phyloP scores from a whole-genome alignment of 176 grass and related monocot genomes.

The Oryza glaberrima region DNA sequence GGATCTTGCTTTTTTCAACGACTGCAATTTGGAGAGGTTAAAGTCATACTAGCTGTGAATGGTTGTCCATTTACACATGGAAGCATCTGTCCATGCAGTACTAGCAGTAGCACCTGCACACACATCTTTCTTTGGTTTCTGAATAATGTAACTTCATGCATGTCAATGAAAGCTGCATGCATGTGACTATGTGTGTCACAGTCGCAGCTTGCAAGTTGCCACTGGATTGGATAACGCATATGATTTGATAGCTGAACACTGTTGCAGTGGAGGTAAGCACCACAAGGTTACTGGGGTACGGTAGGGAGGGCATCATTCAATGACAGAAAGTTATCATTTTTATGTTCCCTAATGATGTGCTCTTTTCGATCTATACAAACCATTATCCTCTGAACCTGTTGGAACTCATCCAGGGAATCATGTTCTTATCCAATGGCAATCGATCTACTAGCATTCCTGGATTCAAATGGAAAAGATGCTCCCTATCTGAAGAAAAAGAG shows the following conservation, averaged over 20 bases:
- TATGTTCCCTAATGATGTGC: neutral
- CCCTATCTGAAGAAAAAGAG: neutral
- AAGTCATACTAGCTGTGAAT: slow-evolving; percentile 4
- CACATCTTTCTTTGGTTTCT: slow-evolving; percentile 17
- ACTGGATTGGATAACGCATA: neutral
- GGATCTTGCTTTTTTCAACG: neutral
- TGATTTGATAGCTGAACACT: slow-evolving; percentile 18
- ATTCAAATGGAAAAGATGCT: neutral
- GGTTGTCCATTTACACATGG: slow-evolving; percentile 12
- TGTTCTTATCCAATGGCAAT: slow-evolving; percentile 7
- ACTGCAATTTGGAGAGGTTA: neutral
- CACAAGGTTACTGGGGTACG: neutral
- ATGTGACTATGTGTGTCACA: neutral
- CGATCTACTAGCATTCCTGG: neutral
- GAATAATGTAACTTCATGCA: slow-evolving; percentile 1
- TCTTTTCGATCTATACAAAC: neutral
- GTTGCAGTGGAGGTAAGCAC: neutral
- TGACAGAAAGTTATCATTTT: neutral
- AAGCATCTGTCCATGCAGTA: slow-evolving; percentile 19
- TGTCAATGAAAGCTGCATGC: slow-evolving; percentile 21
- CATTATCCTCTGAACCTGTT: neutral
- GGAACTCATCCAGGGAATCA: neutral
- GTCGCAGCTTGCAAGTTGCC: neutral
- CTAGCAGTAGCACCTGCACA: neutral
- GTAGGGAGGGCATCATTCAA: neutral